Evolutionary conservation across 1,139 yeast species (phyloP).

Genomic region (Maudiozyma humilis): DNA sequence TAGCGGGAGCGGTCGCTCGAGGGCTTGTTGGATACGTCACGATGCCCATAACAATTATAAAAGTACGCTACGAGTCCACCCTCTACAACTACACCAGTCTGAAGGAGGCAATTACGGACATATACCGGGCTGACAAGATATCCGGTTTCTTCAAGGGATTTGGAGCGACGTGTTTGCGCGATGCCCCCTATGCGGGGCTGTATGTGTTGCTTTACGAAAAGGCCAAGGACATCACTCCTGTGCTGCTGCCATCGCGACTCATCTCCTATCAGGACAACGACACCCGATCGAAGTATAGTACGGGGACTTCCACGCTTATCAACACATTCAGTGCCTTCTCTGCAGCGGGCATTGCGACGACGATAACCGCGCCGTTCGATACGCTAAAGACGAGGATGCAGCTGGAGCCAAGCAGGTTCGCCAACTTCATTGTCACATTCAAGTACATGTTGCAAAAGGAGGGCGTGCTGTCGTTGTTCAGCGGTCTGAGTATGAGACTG

Average conservation of each 20-base stretch:
- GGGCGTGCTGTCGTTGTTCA: slow-evolving; percentile 56
- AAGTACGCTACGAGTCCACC: slow-evolving; percentile 80
- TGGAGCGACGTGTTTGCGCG: slow-evolving; percentile 79
- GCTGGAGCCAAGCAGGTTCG: slow-evolving; percentile 44
- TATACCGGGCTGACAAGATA: slow-evolving; percentile 44
- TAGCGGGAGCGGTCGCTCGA: slow-evolving; percentile 72
- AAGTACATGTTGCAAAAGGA: slow-evolving; percentile 44
- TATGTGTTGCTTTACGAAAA: slow-evolving; percentile 80
- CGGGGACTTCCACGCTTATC: slow-evolving; percentile 45
- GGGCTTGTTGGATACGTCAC: slow-evolving; percentile 78
- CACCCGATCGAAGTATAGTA: slow-evolving; percentile 26
- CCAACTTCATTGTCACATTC: slow-evolving; percentile 36
- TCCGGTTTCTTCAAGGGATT: slow-evolving; percentile 79
- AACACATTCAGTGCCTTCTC: slow-evolving; percentile 64
- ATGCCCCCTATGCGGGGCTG: slow-evolving; percentile 93
- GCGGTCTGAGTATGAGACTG: slow-evolving; percentile 75
- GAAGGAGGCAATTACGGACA: slow-evolving; percentile 51
- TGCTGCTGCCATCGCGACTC: slow-evolving; percentile 21
- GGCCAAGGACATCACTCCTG: slow-evolving; percentile 45
- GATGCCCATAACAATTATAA: slow-evolving; percentile 97
- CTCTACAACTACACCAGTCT: slow-evolving; percentile 63
- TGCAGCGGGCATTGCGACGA: slow-evolving; percentile 75
- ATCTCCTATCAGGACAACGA: slow-evolving; percentile 11
- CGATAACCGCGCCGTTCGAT: slow-evolving; percentile 90
- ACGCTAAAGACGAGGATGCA: slow-evolving; percentile 90